A percentile compares a stretch with the other conserved stretches of the same genome.
These are phyloP conservation scores for Salix purpurea DNA, from an alignment of 345 rosid genomes.

Conservation along the genomic window DNA sequence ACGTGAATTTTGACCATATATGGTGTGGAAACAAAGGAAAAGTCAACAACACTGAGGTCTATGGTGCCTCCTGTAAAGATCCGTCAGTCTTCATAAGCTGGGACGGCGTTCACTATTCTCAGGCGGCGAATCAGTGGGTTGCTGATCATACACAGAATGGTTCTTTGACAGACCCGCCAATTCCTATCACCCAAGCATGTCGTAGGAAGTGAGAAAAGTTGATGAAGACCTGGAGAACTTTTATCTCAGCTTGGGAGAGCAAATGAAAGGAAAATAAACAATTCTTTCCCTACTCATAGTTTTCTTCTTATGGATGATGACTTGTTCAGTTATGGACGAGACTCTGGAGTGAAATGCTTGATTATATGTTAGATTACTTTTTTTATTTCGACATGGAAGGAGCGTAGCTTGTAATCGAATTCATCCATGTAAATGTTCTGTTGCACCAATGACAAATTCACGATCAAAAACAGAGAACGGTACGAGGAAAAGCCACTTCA, in stretches of 20 bases:
- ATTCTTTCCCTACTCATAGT: too few species aligned
- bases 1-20: constrained; percentile 45
- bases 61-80: constrained; percentile 46
- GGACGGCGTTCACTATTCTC: constrained; percentile 56
- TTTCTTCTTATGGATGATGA: too few species aligned
- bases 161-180: constrained; percentile 53
- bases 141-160: constrained; percentile 59
- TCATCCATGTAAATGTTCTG: too few species aligned
- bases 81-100: constrained; percentile 43
- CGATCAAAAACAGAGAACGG: neutral
- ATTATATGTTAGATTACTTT: too few species aligned
- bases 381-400: too few species aligned
- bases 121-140: constrained; percentile 67
- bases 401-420: too few species aligned
- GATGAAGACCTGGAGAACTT: too few species aligned
- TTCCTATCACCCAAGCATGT: constrained; percentile 61
- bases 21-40: constrained; percentile 48
- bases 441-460: too few species aligned
- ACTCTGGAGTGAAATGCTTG: too few species aligned
- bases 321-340: too few species aligned
- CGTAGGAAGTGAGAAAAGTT: constrained; percentile 29
- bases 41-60: constrained; percentile 38
- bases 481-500: neutral
- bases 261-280: too few species aligned
- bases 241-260: too few species aligned